These are phyloP conservation scores for Panicum hallii DNA, from an alignment of 202 grass and related monocot species.

Conservation along the genomic window DNA sequence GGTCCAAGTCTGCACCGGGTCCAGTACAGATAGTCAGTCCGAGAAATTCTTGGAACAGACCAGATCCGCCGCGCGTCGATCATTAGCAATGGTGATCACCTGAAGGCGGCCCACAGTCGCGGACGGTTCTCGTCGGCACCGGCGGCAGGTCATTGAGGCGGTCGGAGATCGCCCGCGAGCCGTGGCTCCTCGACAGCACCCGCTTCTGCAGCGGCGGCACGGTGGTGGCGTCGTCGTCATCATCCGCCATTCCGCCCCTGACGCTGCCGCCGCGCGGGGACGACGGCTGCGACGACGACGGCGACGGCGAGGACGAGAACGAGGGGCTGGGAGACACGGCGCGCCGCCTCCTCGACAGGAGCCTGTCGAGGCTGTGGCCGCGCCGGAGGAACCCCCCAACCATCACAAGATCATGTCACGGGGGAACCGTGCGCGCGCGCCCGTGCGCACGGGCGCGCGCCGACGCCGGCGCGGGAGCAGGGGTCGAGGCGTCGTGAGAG, in stretches of 20 bases:
- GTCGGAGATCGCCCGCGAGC: conserved; percentile 38
- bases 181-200: conserved; percentile 53
- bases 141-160: conserved; percentile 29
- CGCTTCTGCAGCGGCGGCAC: conserved; percentile 26
- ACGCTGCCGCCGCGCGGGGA: conserved; percentile 25
- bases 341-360: conserved; percentile 41
- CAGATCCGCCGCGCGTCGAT: background rate
- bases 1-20: conserved; percentile 54
- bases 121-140: conserved; percentile 29
- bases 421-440: background rate
- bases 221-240: conserved; percentile 19
- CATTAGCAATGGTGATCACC: conserved; percentile 40
- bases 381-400: conserved; percentile 41
- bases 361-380: conserved; percentile 64
- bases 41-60: background rate
- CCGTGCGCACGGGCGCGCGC: background rate
- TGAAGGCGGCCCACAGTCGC: conserved; percentile 49
- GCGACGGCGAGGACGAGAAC: background rate
- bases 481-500: background rate
- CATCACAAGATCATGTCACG: conserved; percentile 45
- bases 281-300: conserved; percentile 22
- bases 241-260: conserved; percentile 11
- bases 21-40: background rate
- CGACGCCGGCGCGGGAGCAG: background rate
- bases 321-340: conserved; percentile 38